Conservation (phyloP, 495 filamentous ascomycete genomes). For the Apodospora peruviana region DNA sequence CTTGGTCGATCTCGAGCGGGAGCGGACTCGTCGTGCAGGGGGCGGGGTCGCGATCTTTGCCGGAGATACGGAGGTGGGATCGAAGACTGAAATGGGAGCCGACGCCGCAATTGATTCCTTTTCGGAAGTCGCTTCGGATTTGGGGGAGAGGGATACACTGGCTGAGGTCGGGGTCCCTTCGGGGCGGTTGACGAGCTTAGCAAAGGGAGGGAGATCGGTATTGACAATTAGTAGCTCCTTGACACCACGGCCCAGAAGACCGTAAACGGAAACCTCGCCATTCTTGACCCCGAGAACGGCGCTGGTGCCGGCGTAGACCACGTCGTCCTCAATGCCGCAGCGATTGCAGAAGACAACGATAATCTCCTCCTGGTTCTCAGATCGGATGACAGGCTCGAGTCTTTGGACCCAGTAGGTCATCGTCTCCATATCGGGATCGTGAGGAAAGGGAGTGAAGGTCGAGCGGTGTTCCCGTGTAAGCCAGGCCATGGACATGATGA, state of each 20-base stretch:
- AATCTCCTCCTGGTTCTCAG: conserved; percentile 52
- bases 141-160: background rate
- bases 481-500: conserved; percentile 89
- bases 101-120: background rate
- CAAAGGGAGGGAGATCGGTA: conserved; percentile 33
- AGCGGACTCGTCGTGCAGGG: background rate
- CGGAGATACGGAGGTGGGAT: background rate
- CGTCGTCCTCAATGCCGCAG: conserved; percentile 63
- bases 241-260: conserved; percentile 57
- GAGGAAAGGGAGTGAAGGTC: conserved; percentile 33
- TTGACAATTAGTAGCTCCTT: conserved; percentile 64
- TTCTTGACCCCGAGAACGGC: conserved; percentile 69
- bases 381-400: conserved; percentile 64
- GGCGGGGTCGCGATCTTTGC: background rate
- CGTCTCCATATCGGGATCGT: conserved; percentile 71
- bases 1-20: background rate
- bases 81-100: background rate
- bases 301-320: conserved; percentile 83
- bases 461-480: conserved; percentile 53
- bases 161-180: conserved; percentile 3
- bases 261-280: conserved; percentile 62
- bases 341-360: conserved; percentile 84
- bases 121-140: background rate
- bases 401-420: conserved; percentile 83
- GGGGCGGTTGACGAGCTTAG: conserved; percentile 19